These are phyloP conservation scores for Erysiphe pulchra DNA, from an alignment of 2,329 filamentous ascomycete genomes.

Conservation along the genomic window DNA sequence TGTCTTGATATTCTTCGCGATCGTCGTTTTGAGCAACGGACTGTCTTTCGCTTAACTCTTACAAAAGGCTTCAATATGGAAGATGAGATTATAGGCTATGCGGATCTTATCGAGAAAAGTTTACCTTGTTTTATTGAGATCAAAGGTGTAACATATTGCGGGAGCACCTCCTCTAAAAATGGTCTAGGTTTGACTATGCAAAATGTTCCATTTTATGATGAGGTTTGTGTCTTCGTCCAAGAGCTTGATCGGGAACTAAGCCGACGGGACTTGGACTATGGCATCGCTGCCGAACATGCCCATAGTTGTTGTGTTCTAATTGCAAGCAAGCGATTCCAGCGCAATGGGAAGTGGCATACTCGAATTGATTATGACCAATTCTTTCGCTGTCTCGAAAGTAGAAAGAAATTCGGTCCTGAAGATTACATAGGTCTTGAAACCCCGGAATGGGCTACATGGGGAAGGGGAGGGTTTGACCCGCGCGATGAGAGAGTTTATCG, in stretches of 20 bases:
- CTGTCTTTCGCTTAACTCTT: slow-evolving; percentile 80
- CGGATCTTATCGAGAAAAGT: slow-evolving; percentile 61
- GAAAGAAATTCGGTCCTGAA: slow-evolving; percentile 48
- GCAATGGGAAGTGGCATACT: slow-evolving; percentile 66
- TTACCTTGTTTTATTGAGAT: slow-evolving; percentile 84
- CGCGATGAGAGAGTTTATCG: slow-evolving; percentile 66
- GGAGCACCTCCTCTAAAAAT: slow-evolving; percentile 51
- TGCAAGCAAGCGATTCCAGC: slow-evolving; percentile 55
- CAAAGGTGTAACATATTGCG: slow-evolving; percentile 93
- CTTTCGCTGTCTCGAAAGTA: slow-evolving; percentile 57
- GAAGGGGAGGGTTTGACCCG: slow-evolving; percentile 82
- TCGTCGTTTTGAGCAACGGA: slow-evolving; percentile 64
- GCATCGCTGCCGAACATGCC: slow-evolving; percentile 81
- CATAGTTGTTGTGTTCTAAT: slow-evolving; percentile 84
- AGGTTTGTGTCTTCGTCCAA: slow-evolving; percentile 60
- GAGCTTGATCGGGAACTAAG: slow-evolving; percentile 45
- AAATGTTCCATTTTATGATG: slow-evolving; percentile 89
- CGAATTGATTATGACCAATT: slow-evolving; percentile 76
- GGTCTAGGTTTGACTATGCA: slow-evolving; percentile 83
- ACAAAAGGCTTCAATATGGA: slow-evolving; percentile 98
- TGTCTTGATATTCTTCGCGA: slow-evolving; percentile 76
- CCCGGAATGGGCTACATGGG: slow-evolving; percentile 87
- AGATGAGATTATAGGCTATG: slow-evolving; percentile 76
- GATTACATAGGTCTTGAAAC: slow-evolving; percentile 74
- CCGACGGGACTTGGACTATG: slow-evolving; percentile 51